A percentile compares a stretch with the other conserved stretches of the same genome.
phyloP scores from a whole-genome alignment of 225 moss, liverwort and hornwort species.

The Straminergon stramineum region DNA sequence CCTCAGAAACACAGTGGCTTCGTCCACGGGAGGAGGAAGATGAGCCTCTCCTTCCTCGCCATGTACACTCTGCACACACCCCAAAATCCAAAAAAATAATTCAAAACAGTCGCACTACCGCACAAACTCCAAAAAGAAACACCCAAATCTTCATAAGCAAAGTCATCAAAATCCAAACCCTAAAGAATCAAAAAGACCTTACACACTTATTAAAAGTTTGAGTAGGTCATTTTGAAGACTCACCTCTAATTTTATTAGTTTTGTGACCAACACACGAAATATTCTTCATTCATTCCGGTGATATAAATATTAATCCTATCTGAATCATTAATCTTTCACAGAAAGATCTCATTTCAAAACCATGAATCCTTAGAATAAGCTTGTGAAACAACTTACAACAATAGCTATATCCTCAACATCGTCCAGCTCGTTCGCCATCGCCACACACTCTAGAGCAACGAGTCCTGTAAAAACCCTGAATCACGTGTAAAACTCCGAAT shows the following conservation, averaged over 20 bases:
- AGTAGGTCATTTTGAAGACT: not conserved
- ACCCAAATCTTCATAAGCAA: not conserved
- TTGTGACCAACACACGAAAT: not conserved
- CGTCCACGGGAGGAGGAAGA: not conserved
- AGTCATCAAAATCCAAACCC: not conserved
- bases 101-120: not conserved
- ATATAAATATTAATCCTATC: not conserved
- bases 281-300: not conserved
- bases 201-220: not conserved
- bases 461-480: not conserved
- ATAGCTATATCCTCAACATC: slow-evolving; percentile 19
- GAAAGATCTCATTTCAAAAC: not conserved
- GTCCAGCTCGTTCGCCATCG: slow-evolving; percentile 25
- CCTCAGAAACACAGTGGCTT: slow-evolving; percentile 7
- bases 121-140: not conserved
- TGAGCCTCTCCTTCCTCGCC: slow-evolving; percentile 8
- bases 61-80: slow-evolving; percentile 8
- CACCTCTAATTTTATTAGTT: not conserved
- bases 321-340: not conserved
- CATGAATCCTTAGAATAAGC: not conserved
- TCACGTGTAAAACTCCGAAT: not conserved
- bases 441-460: not conserved
- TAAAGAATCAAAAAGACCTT: not conserved
- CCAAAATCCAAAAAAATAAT: not conserved
- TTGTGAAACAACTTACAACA: slow-evolving; percentile 2